Conservation (phyloP, 129 eudicot genomes). For the Flaveria bidentis region DNA sequence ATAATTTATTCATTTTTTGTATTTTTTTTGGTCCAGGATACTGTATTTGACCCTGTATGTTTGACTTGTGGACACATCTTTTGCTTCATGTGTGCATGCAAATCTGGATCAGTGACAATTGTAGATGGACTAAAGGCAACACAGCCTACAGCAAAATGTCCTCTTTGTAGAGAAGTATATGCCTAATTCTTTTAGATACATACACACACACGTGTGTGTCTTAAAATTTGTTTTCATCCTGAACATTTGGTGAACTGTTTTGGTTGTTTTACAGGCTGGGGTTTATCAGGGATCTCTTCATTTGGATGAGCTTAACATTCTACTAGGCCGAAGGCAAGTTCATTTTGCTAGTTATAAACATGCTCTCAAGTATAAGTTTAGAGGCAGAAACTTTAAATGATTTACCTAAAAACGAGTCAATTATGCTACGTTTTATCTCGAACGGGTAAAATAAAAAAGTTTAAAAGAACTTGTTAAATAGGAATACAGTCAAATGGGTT, state of each 20-base stretch:
- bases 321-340: conserved; percentile 71
- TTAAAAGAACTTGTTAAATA: not conserved
- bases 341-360: not conserved
- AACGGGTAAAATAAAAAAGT: not conserved
- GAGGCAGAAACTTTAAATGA: not conserved
- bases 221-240: not conserved
- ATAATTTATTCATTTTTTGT: not conserved
- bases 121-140: conserved; percentile 86
- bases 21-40: conserved; percentile 57
- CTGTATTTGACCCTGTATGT: conserved; percentile 89
- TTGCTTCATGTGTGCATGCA: conserved; percentile 93
- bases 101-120: conserved; percentile 82
- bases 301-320: conserved; percentile 91
- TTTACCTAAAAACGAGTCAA: not conserved
- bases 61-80: conserved; percentile 88
- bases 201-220: not conserved
- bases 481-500: not conserved
- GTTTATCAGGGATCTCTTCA: conserved; percentile 79
- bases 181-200: not conserved
- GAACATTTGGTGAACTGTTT: conserved; percentile 8
- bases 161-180: conserved; percentile 87
- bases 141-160: conserved; percentile 68
- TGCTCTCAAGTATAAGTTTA: not conserved
- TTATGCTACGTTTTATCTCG: not conserved
- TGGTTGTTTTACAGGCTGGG: conserved; percentile 54